Conservation (phyloP, 495 filamentous ascomycete species). For the Aspergillus wentii region DNA sequence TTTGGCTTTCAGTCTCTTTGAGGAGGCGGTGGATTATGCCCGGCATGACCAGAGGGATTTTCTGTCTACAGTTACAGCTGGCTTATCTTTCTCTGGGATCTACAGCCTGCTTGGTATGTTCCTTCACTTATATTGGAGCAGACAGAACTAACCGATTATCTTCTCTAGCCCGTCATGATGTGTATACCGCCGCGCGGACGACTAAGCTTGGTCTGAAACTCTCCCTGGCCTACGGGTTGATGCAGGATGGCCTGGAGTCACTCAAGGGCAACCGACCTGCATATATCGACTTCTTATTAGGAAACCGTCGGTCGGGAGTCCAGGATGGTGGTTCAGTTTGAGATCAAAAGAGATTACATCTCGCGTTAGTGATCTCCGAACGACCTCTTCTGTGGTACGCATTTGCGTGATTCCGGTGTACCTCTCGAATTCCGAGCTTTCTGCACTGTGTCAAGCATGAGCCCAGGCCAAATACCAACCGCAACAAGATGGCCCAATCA, state of each 20-base stretch:
- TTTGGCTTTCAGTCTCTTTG: slow-evolving; percentile 65
- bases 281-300: slow-evolving; percentile 65
- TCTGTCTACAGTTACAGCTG: slow-evolving; percentile 71
- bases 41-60: slow-evolving; percentile 64
- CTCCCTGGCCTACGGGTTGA: slow-evolving; percentile 74
- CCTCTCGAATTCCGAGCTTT: too few species aligned
- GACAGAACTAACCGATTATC: slow-evolving; percentile 10
- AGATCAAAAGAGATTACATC: too few species aligned
- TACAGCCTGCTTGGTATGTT: slow-evolving; percentile 83
- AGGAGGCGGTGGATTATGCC: slow-evolving; percentile 78
- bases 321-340: slow-evolving; percentile 14
- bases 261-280: slow-evolving; percentile 62
- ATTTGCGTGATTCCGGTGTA: too few species aligned
- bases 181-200: slow-evolving; percentile 77
- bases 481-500: too few species aligned
- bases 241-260: slow-evolving; percentile 66
- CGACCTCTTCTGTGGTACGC: too few species aligned
- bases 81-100: slow-evolving; percentile 72
- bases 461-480: too few species aligned
- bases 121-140: slow-evolving; percentile 3
- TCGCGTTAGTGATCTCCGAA: too few species aligned
- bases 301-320: slow-evolving; percentile 22
- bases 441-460: too few species aligned
- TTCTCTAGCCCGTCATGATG: slow-evolving; percentile 67
- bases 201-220: slow-evolving; percentile 73